Evolutionary conservation across 139 green algal species (phyloP).

Genomic region (Micromonas pusilla): DNA sequence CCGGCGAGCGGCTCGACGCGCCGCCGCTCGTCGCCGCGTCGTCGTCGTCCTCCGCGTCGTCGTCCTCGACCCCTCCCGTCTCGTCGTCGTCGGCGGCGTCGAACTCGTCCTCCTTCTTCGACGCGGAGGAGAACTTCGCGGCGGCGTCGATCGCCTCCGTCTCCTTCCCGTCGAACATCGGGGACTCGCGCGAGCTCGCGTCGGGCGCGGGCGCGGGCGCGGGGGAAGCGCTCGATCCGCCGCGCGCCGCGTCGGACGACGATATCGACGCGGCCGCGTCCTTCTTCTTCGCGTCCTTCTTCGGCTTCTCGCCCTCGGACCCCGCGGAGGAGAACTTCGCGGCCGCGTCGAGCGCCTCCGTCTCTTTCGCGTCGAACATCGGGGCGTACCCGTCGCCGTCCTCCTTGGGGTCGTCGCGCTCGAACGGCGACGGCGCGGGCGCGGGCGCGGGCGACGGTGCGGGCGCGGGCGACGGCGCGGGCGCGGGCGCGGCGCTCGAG

Average conservation of each 20-base stretch:
- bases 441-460: not conserved
- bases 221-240: not conserved
- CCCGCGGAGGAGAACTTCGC: not conserved
- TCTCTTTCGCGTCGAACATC: not conserved
- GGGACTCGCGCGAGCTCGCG: not conserved
- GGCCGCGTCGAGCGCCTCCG: not conserved
- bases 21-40: not conserved
- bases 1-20: too few species aligned
- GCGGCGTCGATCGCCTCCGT: not conserved
- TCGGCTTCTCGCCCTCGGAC: too few species aligned
- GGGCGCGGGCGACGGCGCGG: not conserved
- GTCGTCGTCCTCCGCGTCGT: not conserved
- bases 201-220: not conserved
- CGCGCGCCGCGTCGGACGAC: not conserved
- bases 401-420: not conserved
- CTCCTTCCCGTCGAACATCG: not conserved
- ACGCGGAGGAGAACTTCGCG: not conserved
- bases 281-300: too few species aligned
- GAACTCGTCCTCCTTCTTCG: conserved; percentile 3
- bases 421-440: not conserved
- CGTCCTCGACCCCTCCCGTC: too few species aligned
- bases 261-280: not conserved
- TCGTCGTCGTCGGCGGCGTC: conserved; percentile 9
- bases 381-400: not conserved
- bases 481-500: not conserved